A percentile compares a stretch with the other conserved stretches of the same genome.
These are phyloP conservation scores for Cladosporium sp. DNA, from an alignment of 2,329 filamentous ascomycete genomes.

Conservation along the genomic window DNA sequence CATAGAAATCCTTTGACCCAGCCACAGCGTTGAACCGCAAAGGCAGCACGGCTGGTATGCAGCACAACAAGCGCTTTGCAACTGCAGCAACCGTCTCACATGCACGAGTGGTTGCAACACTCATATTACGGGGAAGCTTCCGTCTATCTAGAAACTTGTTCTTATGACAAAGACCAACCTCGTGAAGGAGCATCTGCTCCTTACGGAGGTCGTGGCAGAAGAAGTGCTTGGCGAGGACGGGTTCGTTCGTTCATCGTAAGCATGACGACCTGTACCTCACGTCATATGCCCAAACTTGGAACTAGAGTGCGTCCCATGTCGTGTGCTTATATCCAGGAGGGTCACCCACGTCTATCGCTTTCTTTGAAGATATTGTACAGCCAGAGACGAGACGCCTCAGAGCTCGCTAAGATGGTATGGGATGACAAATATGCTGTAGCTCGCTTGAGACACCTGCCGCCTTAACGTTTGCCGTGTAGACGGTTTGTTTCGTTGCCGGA, in stretches of 20 bases:
- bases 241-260: not conserved
- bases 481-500: not conserved
- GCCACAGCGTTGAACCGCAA: not conserved
- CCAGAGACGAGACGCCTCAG: not conserved
- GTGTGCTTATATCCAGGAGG: not conserved
- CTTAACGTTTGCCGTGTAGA: not conserved
- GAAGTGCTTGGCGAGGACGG: not conserved
- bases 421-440: conserved; percentile 5
- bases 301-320: not conserved
- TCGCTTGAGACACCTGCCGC: not conserved
- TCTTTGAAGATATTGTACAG: not conserved
- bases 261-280: not conserved
- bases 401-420: not conserved
- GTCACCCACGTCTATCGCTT: not conserved
- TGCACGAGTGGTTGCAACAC: not conserved
- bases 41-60: not conserved
- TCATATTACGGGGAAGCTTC: not conserved
- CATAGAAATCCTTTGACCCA: not conserved
- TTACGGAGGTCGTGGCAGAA: not conserved
- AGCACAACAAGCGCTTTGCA: not conserved
- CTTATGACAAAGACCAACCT: not conserved
- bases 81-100: not conserved
- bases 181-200: not conserved
- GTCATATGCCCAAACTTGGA: conserved; percentile 5
- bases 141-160: not conserved